A percentile compares a stretch with the other conserved stretches of the same genome.
Conservation (phyloP, 331 rosid genomes). For the Pyracantha coccinea region DNA sequence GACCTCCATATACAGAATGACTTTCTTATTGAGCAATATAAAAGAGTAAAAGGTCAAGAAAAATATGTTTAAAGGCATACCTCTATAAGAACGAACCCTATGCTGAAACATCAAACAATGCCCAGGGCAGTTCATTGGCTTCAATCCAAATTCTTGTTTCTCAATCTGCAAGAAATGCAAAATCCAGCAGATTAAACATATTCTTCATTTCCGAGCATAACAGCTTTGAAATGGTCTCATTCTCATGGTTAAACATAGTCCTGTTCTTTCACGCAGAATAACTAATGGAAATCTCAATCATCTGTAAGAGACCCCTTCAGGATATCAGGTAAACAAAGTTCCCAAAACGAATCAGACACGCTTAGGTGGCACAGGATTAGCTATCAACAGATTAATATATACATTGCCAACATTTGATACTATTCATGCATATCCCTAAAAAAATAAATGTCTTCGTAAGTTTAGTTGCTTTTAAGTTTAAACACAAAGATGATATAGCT, state of each 20-base stretch:
- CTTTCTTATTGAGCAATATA: background rate
- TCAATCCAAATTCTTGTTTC: constrained; percentile 95
- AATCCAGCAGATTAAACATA: background rate
- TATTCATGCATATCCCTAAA: background rate
- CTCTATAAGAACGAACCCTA: constrained; percentile 96
- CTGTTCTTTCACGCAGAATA: background rate
- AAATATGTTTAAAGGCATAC: constrained; percentile 17
- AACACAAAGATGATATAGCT: background rate
- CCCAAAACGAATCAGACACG: background rate
- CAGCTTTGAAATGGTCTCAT: background rate
- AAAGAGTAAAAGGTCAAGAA: background rate
- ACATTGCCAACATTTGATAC: background rate
- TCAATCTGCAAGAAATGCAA: constrained; percentile 50
- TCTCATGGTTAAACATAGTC: background rate
- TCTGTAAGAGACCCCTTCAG: background rate
- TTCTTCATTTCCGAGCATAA: background rate
- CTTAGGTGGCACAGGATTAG: background rate
- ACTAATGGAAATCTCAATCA: background rate
- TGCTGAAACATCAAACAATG: constrained; percentile 96
- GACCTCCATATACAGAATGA: background rate
- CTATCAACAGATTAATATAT: background rate
- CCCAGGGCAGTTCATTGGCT: constrained; percentile 99
- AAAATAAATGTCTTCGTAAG: background rate
- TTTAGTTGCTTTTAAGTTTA: background rate
- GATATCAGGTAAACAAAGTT: background rate